Evolutionary conservation across 1,284 basidiomycete genomes (phyloP).

Genomic region (Puccinia horiana): DNA sequence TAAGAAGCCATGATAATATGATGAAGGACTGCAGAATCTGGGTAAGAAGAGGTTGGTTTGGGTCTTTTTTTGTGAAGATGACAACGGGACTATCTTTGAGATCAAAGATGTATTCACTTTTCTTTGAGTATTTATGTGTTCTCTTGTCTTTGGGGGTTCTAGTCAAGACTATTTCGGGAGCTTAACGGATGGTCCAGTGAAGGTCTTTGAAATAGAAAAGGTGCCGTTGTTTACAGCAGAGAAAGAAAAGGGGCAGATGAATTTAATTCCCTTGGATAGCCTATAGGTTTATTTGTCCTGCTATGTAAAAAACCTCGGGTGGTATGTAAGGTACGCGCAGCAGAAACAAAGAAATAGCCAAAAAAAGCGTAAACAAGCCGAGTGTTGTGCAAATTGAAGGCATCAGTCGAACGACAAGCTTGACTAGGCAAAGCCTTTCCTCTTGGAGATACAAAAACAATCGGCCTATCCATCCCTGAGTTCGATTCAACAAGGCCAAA

Average conservation of each 20-base stretch:
- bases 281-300: not conserved
- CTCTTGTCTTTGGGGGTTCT: not conserved
- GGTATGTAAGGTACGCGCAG: not conserved
- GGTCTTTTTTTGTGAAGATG: not conserved
- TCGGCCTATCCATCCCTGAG: not conserved
- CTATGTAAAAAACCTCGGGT: not conserved
- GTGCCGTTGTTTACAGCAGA: not conserved
- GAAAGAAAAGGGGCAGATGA: not conserved
- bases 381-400: not conserved
- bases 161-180: not conserved
- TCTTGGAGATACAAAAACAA: not conserved
- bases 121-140: not conserved
- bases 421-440: not conserved
- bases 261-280: not conserved
- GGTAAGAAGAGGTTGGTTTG: not conserved
- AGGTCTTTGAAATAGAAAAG: not conserved
- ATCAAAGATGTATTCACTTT: not conserved
- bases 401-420: not conserved
- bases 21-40: not conserved
- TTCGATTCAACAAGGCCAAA: not conserved
- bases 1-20: not conserved
- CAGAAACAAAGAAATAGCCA: not conserved
- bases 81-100: not conserved
- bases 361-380: constrained; percentile 16
- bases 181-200: not conserved